phyloP scores from a whole-genome alignment of 2,329 filamentous ascomycete genomes.

The Alternaria ventricosa region DNA sequence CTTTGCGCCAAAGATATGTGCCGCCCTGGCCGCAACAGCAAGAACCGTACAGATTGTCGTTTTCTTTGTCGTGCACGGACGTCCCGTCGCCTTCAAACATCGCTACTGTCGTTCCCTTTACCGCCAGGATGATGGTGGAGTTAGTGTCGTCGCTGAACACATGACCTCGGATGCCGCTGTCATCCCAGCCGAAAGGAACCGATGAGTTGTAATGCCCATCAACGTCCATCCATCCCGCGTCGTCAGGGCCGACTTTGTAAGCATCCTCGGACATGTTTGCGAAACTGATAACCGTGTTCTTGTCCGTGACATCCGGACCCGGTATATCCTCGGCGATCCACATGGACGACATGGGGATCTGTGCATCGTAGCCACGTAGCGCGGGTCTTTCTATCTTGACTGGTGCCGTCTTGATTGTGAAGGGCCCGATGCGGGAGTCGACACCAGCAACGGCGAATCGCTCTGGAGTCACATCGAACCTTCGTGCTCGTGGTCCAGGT shows the following conservation, averaged over 20 bases:
- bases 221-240: constrained; percentile 45
- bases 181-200: constrained; percentile 47
- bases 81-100: constrained; percentile 48
- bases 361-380: constrained; percentile 22
- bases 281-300: constrained; percentile 42
- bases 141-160: constrained; percentile 45
- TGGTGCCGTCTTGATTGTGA: constrained; percentile 36
- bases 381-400: constrained; percentile 41
- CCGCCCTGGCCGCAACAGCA: constrained; percentile 47
- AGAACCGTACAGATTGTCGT: constrained; percentile 46
- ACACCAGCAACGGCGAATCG: constrained; percentile 29
- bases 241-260: constrained; percentile 41
- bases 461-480: constrained; percentile 39
- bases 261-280: constrained; percentile 48
- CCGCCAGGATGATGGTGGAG: constrained; percentile 40
- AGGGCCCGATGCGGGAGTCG: constrained; percentile 35
- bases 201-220: constrained; percentile 39
- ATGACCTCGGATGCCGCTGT: constrained; percentile 45
- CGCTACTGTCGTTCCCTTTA: constrained; percentile 46
- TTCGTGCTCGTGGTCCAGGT: constrained; percentile 40
- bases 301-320: constrained; percentile 43
- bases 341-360: constrained; percentile 37
- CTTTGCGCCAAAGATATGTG: constrained; percentile 43
- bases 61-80: constrained; percentile 45
- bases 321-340: constrained; percentile 39